Base-by-base conservation (phyloP, 257 asterid species). In the Eucommia ulmoides region DNA sequence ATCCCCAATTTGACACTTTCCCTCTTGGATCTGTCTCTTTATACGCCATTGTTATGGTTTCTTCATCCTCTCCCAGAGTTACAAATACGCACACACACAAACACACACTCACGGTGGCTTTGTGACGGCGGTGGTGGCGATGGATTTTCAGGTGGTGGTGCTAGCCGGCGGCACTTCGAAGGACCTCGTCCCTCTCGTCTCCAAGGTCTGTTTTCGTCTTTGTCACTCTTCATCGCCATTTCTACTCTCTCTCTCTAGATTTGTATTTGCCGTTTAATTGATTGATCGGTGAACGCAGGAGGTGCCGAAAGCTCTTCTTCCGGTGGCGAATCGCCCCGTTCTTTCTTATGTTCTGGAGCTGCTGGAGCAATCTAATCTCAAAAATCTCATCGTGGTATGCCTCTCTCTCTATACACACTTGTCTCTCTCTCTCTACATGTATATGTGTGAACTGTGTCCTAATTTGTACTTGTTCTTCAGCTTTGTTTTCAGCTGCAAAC, bases 121-220 rank as follows among this genome's bases (percentile, higher is more conserved):
- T n/a, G n/a, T n/a, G n/a, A n/a, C n/a, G n/a, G n/a, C n/a, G n/a
- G n/a, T n/a, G n/a, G 19, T 18, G 48, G 20, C 10, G 15, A 77
- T 91, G 96, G 96, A 91, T 75, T 86, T 91, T 70, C 96, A 91
- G 53, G 93, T 79, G 15, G 89, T 91, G 49, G 96, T 91, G 6
- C 74, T 91, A 53, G 96, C 95, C 0, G 96, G 98, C 53, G 98
- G 96, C 56, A 80, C 75, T 63, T 81, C 92, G 17, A 86, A 81
- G 74, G 59, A 73, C 49, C 84, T 91, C 17, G 79, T 74, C 21
- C 98, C 98, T 59, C 89, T 91, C 26, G 93, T 83, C 55, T 91
- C 98, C 52, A 81, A 80, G 96, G 98, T 74, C n/a, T 29, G 38
- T 12, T 29, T 29, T 29, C 12, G 8, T 12, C 38, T 29, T 29